Conservation (phyloP, 2,329 filamentous ascomycete species). For the Phyllosticta paracitricarpa region DNA sequence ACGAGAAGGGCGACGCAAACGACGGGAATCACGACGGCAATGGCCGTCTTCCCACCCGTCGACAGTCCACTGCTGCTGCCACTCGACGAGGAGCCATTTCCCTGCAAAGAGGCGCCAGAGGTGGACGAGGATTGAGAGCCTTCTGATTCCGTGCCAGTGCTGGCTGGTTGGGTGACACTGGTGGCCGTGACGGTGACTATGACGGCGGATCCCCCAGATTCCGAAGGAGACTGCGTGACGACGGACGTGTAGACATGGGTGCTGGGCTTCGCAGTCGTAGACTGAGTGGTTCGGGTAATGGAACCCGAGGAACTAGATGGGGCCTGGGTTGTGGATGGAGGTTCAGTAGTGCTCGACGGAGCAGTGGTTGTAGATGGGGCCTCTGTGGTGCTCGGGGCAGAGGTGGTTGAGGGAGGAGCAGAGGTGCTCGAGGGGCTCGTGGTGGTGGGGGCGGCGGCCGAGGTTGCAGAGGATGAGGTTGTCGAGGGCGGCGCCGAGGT, state of each 20-base stretch:
- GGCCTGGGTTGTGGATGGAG: background rate
- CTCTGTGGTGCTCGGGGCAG: background rate
- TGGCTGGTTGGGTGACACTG: background rate
- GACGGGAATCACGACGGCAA: conserved; percentile 90
- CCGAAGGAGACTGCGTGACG: conserved; percentile 3
- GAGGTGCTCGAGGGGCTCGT: background rate
- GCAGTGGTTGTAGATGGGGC: background rate
- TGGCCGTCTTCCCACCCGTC: conserved; percentile 66
- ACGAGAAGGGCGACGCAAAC: conserved; percentile 75
- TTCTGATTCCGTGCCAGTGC: conserved; percentile 4
- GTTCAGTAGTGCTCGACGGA: background rate
- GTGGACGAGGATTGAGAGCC: background rate
- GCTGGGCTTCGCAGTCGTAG: background rate
- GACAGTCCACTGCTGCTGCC: conserved; percentile 37
- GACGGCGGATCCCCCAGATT: background rate
- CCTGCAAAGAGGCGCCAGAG: background rate
- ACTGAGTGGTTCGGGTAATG: background rate
- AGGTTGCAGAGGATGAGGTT: conserved; percentile 1
- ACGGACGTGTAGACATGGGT: conserved; percentile 9
- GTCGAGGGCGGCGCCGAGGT: conserved; percentile 1
- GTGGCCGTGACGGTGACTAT: conserved; percentile 8
- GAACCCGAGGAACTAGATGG: background rate
- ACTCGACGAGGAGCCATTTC: background rate
- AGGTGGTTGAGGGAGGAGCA: background rate
- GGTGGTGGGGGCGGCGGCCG: background rate